Evolutionary conservation across 2,329 filamentous ascomycete species (phyloP).

Genomic region (Microdochium paspali): DNA sequence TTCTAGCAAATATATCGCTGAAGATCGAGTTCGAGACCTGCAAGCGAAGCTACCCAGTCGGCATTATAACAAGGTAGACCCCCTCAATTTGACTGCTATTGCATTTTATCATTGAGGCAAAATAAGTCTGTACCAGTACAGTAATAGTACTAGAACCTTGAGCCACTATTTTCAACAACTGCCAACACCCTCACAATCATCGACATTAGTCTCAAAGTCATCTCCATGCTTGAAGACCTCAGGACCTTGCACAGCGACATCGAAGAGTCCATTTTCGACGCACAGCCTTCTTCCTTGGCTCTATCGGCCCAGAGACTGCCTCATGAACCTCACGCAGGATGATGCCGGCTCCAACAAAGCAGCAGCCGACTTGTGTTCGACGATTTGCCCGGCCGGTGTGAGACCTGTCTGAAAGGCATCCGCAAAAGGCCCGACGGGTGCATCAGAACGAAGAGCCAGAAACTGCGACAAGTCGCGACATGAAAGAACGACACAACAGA

Average conservation of each 20-base stretch:
- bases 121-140: too few species aligned
- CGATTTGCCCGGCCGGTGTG: background rate
- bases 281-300: background rate
- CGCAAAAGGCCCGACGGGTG: background rate
- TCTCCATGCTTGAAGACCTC: background rate
- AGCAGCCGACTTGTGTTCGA: too few species aligned
- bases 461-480: background rate
- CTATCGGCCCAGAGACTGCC: background rate
- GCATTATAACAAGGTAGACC: too few species aligned
- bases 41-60: too few species aligned
- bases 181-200: background rate
- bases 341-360: background rate
- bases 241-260: background rate
- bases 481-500: background rate
- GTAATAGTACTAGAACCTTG: too few species aligned
- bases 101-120: too few species aligned
- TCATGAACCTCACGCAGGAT: background rate
- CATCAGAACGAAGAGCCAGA: background rate
- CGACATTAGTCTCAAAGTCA: background rate
- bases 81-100: too few species aligned
- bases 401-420: background rate
- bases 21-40: too few species aligned
- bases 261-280: background rate
- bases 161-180: background rate
- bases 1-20: too few species aligned